These are phyloP conservation scores for Diplodia sapinea DNA, from an alignment of 2,329 filamentous ascomycete species.

Conservation along the genomic window DNA sequence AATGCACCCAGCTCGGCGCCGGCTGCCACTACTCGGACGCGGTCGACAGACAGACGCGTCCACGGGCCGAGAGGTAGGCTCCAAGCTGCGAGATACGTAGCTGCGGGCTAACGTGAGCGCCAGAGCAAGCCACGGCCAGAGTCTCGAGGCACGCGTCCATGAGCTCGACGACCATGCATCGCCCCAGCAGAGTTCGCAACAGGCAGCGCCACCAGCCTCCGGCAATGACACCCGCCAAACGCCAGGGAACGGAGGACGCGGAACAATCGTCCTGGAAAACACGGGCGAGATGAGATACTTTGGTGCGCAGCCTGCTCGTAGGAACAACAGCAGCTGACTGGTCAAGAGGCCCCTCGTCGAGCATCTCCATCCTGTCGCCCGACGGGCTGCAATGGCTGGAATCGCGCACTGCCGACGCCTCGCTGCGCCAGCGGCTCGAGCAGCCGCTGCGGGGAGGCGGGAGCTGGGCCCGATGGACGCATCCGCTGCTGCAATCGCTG, in stretches of 20 bases:
- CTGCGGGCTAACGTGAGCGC: neutral
- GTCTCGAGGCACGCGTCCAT: too few species aligned
- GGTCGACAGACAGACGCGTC: neutral
- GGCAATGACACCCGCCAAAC: neutral
- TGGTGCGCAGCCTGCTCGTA: neutral
- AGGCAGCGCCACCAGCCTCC: too few species aligned
- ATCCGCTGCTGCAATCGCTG: slow-evolving; percentile 5
- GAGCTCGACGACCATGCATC: neutral
- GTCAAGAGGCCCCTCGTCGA: slow-evolving; percentile 20
- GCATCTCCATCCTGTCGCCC: slow-evolving; percentile 16
- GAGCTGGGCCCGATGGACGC: slow-evolving; percentile 18
- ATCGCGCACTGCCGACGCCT: slow-evolving; percentile 17
- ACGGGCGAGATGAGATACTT: slow-evolving; percentile 26
- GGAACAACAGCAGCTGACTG: neutral
- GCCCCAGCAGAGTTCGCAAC: neutral
- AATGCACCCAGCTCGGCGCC: neutral
- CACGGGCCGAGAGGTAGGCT: neutral
- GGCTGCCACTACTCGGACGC: slow-evolving; percentile 16
- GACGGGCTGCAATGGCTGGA: slow-evolving; percentile 21
- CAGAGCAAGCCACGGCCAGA: slow-evolving; percentile 1
- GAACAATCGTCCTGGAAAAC: slow-evolving; percentile 12
- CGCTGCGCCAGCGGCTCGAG: slow-evolving; percentile 20
- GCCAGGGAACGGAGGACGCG: neutral
- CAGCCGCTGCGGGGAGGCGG: slow-evolving; percentile 16
- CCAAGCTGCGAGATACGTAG: accelerated